These are phyloP conservation scores for Vitis rotundifolia DNA, from an alignment of 164 flowering plant species.

Conservation along the genomic window DNA sequence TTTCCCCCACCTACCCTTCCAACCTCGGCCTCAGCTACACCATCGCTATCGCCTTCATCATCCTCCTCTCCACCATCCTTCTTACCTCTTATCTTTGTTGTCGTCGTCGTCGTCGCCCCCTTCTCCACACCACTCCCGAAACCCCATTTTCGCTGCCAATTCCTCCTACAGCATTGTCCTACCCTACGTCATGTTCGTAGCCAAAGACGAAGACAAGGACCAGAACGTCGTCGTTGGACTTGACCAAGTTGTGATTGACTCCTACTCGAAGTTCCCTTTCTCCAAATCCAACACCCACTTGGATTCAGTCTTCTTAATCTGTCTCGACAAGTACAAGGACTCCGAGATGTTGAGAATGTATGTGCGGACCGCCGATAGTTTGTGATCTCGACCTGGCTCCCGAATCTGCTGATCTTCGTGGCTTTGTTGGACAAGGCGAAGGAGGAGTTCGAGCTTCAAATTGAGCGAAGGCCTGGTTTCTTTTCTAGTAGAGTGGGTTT, in stretches of 20 bases:
- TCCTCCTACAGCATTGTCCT: slow-evolving; percentile 26
- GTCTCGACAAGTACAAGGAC: slow-evolving; percentile 81
- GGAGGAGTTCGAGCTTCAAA: slow-evolving; percentile 39
- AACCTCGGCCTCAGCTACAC: slow-evolving; percentile 54
- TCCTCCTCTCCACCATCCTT: slow-evolving; percentile 57
- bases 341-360: slow-evolving; percentile 89
- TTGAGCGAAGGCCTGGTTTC: slow-evolving; percentile 29
- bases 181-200: slow-evolving; percentile 47
- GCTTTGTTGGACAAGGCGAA: slow-evolving; percentile 28
- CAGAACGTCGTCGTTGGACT: slow-evolving; percentile 33
- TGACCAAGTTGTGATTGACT: slow-evolving; percentile 44
- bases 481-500: slow-evolving; percentile 41
- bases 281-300: slow-evolving; percentile 14
- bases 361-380: slow-evolving; percentile 78
- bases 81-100: slow-evolving; percentile 60
- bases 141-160: background rate
- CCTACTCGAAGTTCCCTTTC: slow-evolving; percentile 51
- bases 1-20: slow-evolving; percentile 20
- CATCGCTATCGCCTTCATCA: slow-evolving; percentile 58
- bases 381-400: slow-evolving; percentile 36
- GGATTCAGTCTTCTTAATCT: slow-evolving; percentile 57
- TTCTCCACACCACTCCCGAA: background rate
- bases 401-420: slow-evolving; percentile 34
- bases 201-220: slow-evolving; percentile 36
- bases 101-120: slow-evolving; percentile 20